Evolutionary conservation across 306 rosid species (phyloP).

Genomic region (Cicer bijugum): DNA sequence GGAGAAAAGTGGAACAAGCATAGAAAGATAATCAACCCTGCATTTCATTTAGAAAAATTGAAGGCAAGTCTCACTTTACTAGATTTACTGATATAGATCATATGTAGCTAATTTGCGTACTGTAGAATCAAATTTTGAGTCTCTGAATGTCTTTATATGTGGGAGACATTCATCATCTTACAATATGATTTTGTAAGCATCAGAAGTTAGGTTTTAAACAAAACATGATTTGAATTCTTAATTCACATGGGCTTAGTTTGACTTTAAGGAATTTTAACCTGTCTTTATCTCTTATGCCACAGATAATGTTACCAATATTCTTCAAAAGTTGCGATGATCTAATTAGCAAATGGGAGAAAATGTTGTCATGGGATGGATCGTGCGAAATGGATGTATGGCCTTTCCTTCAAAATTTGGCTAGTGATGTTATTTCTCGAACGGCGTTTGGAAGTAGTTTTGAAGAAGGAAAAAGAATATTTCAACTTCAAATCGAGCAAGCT

Average conservation of each 20-base stretch:
- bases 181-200: too few species aligned
- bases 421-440: conserved; percentile 49
- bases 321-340: conserved; percentile 34
- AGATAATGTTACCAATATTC: conserved; percentile 43
- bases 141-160: too few species aligned
- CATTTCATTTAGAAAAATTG: conserved; percentile 56
- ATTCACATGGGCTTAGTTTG: too few species aligned
- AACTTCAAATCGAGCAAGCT: conserved; percentile 46
- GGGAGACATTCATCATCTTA: too few species aligned
- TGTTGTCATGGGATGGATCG: conserved; percentile 35
- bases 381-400: conserved; percentile 55
- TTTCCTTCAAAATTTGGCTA: conserved; percentile 35
- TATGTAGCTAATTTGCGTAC: not conserved
- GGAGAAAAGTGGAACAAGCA: conserved; percentile 61
- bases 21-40: conserved; percentile 59
- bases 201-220: too few species aligned
- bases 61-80: conserved; percentile 49
- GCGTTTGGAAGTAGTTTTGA: conserved; percentile 56
- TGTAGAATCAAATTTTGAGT: too few species aligned
- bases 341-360: conserved; percentile 48
- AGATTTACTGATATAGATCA: not conserved
- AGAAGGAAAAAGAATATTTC: conserved; percentile 55
- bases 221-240: too few species aligned
- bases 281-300: too few species aligned
- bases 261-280: too few species aligned